Base-by-base conservation (phyloP, 2,329 filamentous ascomycete genomes). In the Colletotrichum orchidophilum region DNA sequence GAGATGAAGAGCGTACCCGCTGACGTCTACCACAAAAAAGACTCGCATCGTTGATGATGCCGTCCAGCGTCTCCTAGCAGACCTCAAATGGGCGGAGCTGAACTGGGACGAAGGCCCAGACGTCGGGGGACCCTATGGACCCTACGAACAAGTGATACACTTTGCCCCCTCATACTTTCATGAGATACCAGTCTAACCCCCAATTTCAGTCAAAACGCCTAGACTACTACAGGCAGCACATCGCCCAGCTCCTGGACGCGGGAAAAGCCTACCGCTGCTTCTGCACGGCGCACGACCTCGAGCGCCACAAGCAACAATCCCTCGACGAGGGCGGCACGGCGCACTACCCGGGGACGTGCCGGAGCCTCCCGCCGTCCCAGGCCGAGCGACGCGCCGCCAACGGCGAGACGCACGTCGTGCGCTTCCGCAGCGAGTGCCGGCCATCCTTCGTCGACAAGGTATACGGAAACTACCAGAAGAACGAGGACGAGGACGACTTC, bases 91-190 rank as follows among this genome's bases (percentile, higher is more conserved):
- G 96, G 93, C 95, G 21, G 95, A 95, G 0, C 83, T 99, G 35
- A 84, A 92, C 63, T 99, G 96, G 96, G 95, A 98, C 81, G 97
- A 99, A 89, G 95, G 92, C 92, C 96, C 96, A 4, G 89, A 93
- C 76, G 87, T 94, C 49, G 94, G 92, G 42, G 96, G 96, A 1
- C 90, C 91, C 0, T 93, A 92, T 77, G 95, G 95, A 2, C 94
- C 96, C 0, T 99, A 97, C 81, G 90, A 90, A 84, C 94, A 96
- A 85, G 91, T 95, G 86, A 75, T 77, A 61, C 13, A 50, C 63
- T 74, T n/a, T 29, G 21, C 13, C 5, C 5, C 12, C 58, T 49
- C 24, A n/a, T 8, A n/a, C 15, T 3, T 29, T 29, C 2, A 8
- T 31, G 13, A 50, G 12, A 39, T n/a, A 62, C 31, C 3, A 13